Evolutionary conservation across 257 asterid genomes (phyloP).

Genomic region (Gardenia jasminoides): DNA sequence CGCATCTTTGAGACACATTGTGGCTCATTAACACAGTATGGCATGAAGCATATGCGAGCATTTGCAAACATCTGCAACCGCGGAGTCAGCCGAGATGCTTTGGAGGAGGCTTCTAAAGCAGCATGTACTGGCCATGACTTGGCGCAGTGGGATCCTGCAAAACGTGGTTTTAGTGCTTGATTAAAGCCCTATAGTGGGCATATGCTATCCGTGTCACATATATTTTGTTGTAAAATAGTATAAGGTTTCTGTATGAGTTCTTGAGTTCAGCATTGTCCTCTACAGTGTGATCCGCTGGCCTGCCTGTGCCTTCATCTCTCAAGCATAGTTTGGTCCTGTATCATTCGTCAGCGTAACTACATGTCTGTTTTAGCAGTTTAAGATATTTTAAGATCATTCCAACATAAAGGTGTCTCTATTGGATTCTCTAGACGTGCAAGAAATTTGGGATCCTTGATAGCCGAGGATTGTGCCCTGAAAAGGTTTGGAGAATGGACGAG

Average conservation of each 20-base stretch:
- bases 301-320: neutral
- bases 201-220: neutral
- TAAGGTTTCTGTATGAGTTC: neutral
- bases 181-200: neutral
- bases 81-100: slow-evolving; percentile 27
- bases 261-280: neutral
- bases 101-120: slow-evolving; percentile 64
- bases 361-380: no score
- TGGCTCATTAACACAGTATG: slow-evolving; percentile 71
- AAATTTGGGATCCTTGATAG: no score
- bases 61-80: slow-evolving; percentile 81
- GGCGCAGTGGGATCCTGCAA: slow-evolving; percentile 28
- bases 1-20: slow-evolving; percentile 68
- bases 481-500: no score
- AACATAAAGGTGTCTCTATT: no score
- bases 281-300: no score
- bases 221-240: no score
- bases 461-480: no score
- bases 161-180: slow-evolving; percentile 56
- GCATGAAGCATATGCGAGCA: slow-evolving; percentile 87
- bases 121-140: slow-evolving; percentile 42
- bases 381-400: no score
- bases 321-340: neutral
- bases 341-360: neutral
- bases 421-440: no score